Conservation (phyloP, 225 moss, liverwort and hornwort genomes). For the Lunularia cruciata region DNA sequence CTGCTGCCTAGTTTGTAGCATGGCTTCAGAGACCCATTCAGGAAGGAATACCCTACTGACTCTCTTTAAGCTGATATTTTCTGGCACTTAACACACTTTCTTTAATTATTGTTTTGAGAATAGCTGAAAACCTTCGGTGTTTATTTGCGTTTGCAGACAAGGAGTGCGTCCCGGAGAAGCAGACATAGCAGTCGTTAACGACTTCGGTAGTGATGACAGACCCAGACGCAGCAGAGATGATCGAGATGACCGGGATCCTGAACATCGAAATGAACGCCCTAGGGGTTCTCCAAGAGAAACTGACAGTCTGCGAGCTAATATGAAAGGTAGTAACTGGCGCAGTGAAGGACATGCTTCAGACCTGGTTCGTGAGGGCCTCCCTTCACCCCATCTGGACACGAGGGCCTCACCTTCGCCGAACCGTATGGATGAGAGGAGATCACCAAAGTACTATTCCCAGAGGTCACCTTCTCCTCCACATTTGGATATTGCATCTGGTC, state of each 20-base stretch:
- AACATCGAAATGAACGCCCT: slow-evolving; percentile 27
- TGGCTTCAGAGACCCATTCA: no score
- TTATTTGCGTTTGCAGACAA: slow-evolving; percentile 30
- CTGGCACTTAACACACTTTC: no score
- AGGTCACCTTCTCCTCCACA: slow-evolving; percentile 38
- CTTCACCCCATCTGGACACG: slow-evolving; percentile 37
- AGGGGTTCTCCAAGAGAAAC: slow-evolving; percentile 39
- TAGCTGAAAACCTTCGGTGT: not conserved
- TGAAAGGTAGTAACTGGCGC: slow-evolving; percentile 26
- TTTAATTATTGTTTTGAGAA: no score
- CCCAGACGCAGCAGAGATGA: slow-evolving; percentile 41
- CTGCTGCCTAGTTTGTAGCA: no score
- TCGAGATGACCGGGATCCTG: slow-evolving; percentile 33
- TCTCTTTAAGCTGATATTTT: no score
- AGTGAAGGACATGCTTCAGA: slow-evolving; percentile 28
- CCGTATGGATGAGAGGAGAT: slow-evolving; percentile 35
- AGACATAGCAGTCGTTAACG: slow-evolving; percentile 20
- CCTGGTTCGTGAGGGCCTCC: slow-evolving; percentile 23
- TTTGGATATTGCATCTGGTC: slow-evolving; percentile 28
- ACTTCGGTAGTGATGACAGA: slow-evolving; percentile 28
- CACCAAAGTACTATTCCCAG: slow-evolving; percentile 35
- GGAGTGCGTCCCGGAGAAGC: slow-evolving; percentile 29
- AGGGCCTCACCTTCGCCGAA: slow-evolving; percentile 43
- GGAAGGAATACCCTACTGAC: no score
- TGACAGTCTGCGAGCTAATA: slow-evolving; percentile 23